A percentile compares a stretch with the other conserved stretches of the same genome.
phyloP scores from a whole-genome alignment of 1,139 yeast genomes.

The Candida anutae region DNA sequence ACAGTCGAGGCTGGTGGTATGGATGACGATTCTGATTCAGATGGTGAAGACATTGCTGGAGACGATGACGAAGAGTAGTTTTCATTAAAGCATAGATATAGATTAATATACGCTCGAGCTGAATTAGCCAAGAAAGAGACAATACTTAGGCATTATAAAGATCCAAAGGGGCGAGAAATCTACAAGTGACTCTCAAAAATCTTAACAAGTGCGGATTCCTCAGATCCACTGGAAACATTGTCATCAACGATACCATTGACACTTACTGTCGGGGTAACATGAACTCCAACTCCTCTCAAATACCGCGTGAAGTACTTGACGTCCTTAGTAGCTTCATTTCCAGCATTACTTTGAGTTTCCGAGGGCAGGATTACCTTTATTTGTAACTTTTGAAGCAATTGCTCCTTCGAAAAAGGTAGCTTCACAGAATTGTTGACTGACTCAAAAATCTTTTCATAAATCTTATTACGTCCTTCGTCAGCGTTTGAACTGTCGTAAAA shows the following conservation, averaged over 20 bases:
- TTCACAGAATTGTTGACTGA: slow-evolving; percentile 33
- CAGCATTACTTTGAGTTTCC: slow-evolving; percentile 39
- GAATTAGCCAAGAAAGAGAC: not conserved
- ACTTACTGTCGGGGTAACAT: slow-evolving; percentile 77
- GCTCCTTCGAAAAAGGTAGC: slow-evolving; percentile 29
- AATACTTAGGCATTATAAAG: not conserved
- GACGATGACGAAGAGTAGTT: slow-evolving; percentile 10
- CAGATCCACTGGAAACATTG: slow-evolving; percentile 31
- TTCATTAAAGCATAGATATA: too few relatives aligned
- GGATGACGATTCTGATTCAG: slow-evolving; percentile 53
- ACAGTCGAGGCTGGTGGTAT: slow-evolving; percentile 53
- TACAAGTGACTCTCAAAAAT: slow-evolving; percentile 15
- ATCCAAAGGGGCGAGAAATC: not conserved
- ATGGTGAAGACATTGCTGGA: slow-evolving; percentile 33
- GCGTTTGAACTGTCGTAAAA: slow-evolving; percentile 60
- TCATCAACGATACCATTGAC: slow-evolving; percentile 55
- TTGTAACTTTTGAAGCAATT: slow-evolving; percentile 26
- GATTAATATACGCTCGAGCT: not conserved
- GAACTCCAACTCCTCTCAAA: slow-evolving; percentile 72
- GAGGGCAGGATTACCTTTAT: slow-evolving; percentile 14
- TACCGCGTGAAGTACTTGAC: slow-evolving; percentile 67
- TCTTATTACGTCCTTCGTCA: slow-evolving; percentile 47
- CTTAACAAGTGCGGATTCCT: slow-evolving; percentile 24
- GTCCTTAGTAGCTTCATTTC: slow-evolving; percentile 54
- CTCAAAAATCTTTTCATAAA: slow-evolving; percentile 47